Conservation (phyloP, 306 rosid species). For the Cercis canadensis region DNA sequence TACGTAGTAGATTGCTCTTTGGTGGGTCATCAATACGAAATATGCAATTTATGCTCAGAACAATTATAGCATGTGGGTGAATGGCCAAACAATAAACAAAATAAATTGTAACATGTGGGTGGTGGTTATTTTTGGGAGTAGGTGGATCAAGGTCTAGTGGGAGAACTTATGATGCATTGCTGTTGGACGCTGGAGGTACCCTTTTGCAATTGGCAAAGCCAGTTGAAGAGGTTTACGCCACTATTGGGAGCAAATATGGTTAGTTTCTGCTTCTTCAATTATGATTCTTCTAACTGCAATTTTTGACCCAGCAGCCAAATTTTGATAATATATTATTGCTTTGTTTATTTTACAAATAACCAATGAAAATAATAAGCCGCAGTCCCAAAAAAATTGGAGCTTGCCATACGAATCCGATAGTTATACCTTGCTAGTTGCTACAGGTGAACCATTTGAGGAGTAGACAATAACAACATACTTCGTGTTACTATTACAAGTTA, state of each 20-base stretch:
- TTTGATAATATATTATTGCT: neutral
- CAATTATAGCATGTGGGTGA: neutral
- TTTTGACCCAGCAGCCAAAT: neutral
- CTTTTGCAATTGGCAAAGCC: constrained; percentile 84
- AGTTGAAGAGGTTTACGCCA: constrained; percentile 73
- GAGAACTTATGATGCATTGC: constrained; percentile 71
- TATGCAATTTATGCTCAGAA: neutral
- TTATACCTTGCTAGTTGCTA: neutral
- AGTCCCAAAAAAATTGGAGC: neutral
- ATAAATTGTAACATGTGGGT: neutral
- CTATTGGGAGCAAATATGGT: constrained; percentile 83
- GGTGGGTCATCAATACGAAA: neutral
- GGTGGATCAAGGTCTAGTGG: constrained; percentile 37
- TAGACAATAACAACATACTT: neutral
- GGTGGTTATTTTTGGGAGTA: constrained; percentile 7
- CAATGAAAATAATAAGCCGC: neutral
- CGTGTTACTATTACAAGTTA: no score
- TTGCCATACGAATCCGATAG: neutral
- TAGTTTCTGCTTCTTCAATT: constrained; percentile 2
- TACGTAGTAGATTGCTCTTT: neutral
- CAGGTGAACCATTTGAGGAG: neutral
- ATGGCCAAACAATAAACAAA: no score
- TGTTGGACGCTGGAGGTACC: constrained; percentile 97
- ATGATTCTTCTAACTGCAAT: neutral
- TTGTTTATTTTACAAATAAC: neutral